Evolutionary conservation across 768 basidiomycete genomes (phyloP).

Genomic region (Amanita brunnescens): DNA sequence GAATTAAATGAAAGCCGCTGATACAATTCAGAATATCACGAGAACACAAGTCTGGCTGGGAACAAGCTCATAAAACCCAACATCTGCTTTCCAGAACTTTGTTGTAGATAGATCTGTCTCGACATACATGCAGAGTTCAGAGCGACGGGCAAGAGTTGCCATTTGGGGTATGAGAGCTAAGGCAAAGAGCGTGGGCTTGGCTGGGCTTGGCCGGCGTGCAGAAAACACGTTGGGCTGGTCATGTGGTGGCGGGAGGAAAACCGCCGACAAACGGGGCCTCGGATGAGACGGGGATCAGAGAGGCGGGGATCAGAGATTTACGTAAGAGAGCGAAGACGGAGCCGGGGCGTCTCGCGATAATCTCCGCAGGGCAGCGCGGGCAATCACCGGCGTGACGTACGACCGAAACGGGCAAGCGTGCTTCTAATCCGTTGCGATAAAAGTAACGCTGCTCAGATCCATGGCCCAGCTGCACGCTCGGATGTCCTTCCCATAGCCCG

Average conservation of each 20-base stretch:
- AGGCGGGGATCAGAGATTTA: constrained; percentile 7
- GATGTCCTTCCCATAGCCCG: constrained; percentile 12
- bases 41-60: no score
- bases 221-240: no score
- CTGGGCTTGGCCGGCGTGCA: no score
- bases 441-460: constrained; percentile 1
- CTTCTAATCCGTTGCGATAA: background rate
- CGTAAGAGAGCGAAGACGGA: constrained; percentile 1
- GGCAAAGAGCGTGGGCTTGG: no score
- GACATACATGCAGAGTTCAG: no score
- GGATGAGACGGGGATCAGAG: constrained; percentile 4
- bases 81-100: no score
- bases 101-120: no score
- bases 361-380: constrained; percentile 2
- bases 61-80: no score
- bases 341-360: constrained; percentile 8
- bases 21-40: no score
- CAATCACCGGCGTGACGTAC: constrained; percentile 8
- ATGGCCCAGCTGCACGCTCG: background rate
- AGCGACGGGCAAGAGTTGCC: background rate
- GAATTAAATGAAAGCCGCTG: no score
- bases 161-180: background rate
- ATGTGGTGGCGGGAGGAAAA: no score
- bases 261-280: background rate
- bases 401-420: background rate